Evolutionary conservation across 257 asterid species (phyloP).

Genomic region (Cynanchum wilfordii): DNA sequence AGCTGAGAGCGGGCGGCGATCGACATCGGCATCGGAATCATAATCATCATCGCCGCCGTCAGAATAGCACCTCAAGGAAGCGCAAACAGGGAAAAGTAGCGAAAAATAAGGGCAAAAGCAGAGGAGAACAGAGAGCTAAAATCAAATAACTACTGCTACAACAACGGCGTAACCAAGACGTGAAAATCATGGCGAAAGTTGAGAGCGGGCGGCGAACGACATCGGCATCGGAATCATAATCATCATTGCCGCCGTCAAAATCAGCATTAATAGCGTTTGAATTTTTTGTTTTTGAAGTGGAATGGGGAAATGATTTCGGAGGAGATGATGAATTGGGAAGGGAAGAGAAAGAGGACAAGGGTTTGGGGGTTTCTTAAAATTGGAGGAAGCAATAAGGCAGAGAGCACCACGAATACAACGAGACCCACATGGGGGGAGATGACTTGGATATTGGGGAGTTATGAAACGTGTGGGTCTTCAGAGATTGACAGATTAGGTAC

Average conservation of each 20-base stretch:
- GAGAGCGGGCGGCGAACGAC: not conserved
- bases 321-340: not conserved
- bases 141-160: slow-evolving; percentile 10
- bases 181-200: slow-evolving; percentile 13
- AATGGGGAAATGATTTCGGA: not conserved
- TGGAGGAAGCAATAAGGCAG: not conserved
- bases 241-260: not conserved
- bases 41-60: not conserved
- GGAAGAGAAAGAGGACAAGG: slow-evolving; percentile 1
- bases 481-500: not conserved
- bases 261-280: no score
- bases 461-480: not conserved
- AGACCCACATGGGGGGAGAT: not conserved
- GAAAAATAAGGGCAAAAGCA: slow-evolving; percentile 20
- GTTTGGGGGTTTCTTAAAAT: not conserved
- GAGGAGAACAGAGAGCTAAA: slow-evolving; percentile 18
- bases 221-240: not conserved
- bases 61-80: slow-evolving; percentile 15
- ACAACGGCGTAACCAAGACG: slow-evolving; percentile 14
- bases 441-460: not conserved
- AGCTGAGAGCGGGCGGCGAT: not conserved
- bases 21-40: not conserved
- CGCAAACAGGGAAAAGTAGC: slow-evolving; percentile 18
- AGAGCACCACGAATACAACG: not conserved
- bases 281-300: not conserved